A percentile compares a stretch with the other conserved stretches of the same genome.
Conservation (phyloP, 2,329 filamentous ascomycete genomes). For the Biscogniauxia sp. region DNA sequence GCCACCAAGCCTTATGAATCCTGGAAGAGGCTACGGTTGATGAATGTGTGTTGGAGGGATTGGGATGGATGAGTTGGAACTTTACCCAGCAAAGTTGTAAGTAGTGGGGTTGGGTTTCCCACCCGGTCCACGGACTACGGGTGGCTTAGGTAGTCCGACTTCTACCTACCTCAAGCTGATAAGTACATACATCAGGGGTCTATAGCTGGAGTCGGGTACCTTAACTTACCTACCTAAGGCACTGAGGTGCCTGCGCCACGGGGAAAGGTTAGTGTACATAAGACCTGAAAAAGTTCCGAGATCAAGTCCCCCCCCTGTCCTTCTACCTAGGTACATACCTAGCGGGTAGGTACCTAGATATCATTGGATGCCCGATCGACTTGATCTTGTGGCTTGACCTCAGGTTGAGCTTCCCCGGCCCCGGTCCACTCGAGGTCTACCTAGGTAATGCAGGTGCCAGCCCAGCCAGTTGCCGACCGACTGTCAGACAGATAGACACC, state of each 20-base stretch:
- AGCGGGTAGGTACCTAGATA: background rate
- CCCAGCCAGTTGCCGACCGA: no score
- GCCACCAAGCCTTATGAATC: slow-evolving; percentile 1
- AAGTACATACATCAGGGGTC: no score
- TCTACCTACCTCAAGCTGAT: no score
- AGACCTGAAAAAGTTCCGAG: no score
- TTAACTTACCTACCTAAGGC: no score
- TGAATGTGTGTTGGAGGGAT: background rate
- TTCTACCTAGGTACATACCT: background rate
- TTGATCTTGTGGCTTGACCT: background rate
- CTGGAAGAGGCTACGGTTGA: background rate
- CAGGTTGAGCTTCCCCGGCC: background rate
- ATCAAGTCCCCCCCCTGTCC: no score
- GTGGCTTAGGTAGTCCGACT: background rate
- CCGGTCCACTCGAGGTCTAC: no score
- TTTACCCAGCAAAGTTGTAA: background rate
- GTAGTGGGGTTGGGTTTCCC: background rate
- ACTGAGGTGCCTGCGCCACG: background rate
- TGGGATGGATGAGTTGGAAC: background rate
- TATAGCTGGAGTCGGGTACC: no score
- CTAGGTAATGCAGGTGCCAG: no score
- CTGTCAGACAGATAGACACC: background rate
- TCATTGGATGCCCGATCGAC: no score
- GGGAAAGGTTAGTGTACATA: no score
- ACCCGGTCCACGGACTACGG: background rate